Evolutionary conservation across 2,329 filamentous ascomycete species (phyloP).

Genomic region (Neocucurbitaria cava): DNA sequence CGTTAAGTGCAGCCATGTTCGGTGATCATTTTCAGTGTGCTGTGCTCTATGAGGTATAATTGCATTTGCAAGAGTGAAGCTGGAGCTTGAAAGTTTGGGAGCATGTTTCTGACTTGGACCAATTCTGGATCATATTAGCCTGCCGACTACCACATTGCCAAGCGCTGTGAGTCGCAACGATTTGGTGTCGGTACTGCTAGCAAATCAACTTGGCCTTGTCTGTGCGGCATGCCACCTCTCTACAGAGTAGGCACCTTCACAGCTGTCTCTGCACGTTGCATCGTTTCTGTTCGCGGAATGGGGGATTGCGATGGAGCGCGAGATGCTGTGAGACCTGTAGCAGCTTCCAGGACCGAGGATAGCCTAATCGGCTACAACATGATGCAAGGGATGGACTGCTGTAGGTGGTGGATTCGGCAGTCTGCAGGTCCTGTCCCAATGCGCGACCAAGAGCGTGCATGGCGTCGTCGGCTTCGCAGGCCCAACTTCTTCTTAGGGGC

Average conservation of each 20-base stretch:
- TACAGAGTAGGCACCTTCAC: neutral
- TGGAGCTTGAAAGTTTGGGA: neutral
- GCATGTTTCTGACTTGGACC: neutral
- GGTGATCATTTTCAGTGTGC: too few species aligned
- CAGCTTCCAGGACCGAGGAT: neutral
- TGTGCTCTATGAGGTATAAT: neutral
- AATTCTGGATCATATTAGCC: neutral
- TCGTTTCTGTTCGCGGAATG: neutral
- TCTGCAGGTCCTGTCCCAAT: neutral
- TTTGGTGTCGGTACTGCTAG: too few species aligned
- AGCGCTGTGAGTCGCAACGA: neutral
- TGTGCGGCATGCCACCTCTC: too few species aligned
- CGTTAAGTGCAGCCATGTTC: slow-evolving; percentile 21
- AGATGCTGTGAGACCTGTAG: neutral
- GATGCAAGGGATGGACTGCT: neutral
- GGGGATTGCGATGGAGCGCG: neutral
- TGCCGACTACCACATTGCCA: neutral
- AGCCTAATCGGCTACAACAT: neutral
- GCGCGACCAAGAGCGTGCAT: neutral
- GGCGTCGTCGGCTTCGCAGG: neutral
- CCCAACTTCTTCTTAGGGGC: neutral
- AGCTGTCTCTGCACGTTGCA: neutral
- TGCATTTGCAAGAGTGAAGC: neutral
- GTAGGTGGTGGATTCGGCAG: neutral
- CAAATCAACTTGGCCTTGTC: too few species aligned